Evolutionary conservation across 768 basidiomycete species (phyloP).

Genomic region (Suillus variegatus): DNA sequence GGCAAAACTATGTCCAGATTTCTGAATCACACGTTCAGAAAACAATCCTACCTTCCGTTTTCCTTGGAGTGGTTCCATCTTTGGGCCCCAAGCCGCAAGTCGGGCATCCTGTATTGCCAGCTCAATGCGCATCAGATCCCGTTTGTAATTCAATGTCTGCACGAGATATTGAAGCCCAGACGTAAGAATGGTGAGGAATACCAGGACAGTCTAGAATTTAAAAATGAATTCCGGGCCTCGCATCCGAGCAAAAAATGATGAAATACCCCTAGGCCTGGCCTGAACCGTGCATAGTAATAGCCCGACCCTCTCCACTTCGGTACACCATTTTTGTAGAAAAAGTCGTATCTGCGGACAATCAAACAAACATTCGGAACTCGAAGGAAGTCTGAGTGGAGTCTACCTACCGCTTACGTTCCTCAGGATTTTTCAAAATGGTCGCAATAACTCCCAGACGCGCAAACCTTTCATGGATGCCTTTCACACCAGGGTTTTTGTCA

Average conservation of each 20-base stretch:
- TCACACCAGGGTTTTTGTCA: conserved; percentile 91
- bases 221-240: conserved; percentile 9
- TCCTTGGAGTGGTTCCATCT: conserved; percentile 60
- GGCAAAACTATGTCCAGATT: conserved; percentile 6
- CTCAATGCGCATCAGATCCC: conserved; percentile 71
- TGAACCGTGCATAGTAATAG: conserved; percentile 95
- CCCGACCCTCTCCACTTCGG: conserved; percentile 96
- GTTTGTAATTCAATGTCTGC: conserved; percentile 73
- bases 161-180: conserved; percentile 83
- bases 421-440: conserved; percentile 75
- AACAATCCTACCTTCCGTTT: conserved; percentile 61
- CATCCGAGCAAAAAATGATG: conserved; percentile 1
- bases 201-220: conserved; percentile 59
- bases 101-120: conserved; percentile 61
- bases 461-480: conserved; percentile 84
- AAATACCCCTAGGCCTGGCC: conserved; percentile 84
- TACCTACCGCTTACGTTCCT: conserved; percentile 74
- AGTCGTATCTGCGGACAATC: conserved; percentile 65
- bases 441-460: conserved; percentile 87
- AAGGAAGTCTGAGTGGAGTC: not conserved
- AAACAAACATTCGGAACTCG: conserved; percentile 1
- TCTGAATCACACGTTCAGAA: not conserved
- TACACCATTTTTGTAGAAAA: conserved; percentile 97
- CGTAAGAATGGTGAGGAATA: conserved; percentile 77
- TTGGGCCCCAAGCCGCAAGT: conserved; percentile 80